Percentiles rank a stretch among this genome's conserved stretches.
Conservation (phyloP, 345 rosid genomes). For the Geranium brycei region DNA sequence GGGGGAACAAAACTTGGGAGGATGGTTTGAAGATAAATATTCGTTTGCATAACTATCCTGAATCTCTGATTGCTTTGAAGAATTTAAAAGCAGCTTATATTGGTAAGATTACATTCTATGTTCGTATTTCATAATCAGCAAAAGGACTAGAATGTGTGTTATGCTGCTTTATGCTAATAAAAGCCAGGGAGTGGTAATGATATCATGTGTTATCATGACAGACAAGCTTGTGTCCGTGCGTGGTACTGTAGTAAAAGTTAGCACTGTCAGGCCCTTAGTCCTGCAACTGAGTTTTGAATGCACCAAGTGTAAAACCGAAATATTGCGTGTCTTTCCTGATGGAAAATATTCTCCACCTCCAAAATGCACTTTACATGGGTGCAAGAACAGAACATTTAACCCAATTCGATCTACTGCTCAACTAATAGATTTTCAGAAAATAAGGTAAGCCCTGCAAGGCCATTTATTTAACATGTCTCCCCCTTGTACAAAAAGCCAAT, state of each 20-base stretch:
- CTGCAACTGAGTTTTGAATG: slow-evolving; percentile 64
- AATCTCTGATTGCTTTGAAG: slow-evolving; percentile 69
- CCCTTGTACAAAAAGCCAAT: background rate
- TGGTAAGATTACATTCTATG: slow-evolving; percentile 30
- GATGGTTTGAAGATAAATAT: slow-evolving; percentile 47
- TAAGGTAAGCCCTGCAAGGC: slow-evolving; percentile 30
- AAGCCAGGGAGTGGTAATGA: background rate
- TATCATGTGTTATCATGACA: slow-evolving; percentile 21
- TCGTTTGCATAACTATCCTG: slow-evolving; percentile 69
- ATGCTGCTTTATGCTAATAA: background rate
- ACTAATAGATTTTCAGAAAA: slow-evolving; percentile 83
- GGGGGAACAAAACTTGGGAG: slow-evolving; percentile 27
- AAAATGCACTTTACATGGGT: slow-evolving; percentile 57
- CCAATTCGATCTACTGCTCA: slow-evolving; percentile 71
- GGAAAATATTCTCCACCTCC: slow-evolving; percentile 85
- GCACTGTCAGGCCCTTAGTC: slow-evolving; percentile 80
- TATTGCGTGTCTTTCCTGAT: slow-evolving; percentile 54
- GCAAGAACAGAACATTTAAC: slow-evolving; percentile 64
- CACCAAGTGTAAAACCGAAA: slow-evolving; percentile 56
- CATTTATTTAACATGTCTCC: background rate
- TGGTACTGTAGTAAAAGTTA: slow-evolving; percentile 79
- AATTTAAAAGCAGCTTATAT: slow-evolving; percentile 90
- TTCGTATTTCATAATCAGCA: background rate
- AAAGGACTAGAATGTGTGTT: background rate
- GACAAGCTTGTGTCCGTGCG: slow-evolving; percentile 88